Percentiles rank a stretch among this genome's conserved stretches.
Conservation (phyloP, 164 flowering plant genomes). For the Pachysandra terminalis region DNA sequence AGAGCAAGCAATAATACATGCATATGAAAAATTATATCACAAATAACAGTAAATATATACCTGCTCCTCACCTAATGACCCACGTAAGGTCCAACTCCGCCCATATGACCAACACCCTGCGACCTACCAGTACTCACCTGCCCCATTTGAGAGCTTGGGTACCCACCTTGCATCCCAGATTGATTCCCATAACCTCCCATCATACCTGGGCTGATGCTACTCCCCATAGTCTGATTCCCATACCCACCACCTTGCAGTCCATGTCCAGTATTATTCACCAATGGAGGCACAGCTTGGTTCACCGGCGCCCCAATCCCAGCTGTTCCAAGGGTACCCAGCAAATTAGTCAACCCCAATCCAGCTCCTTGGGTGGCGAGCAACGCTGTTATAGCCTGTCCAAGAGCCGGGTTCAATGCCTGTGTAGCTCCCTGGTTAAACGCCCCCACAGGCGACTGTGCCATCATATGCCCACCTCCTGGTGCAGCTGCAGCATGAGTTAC, state of each 20-base stretch:
- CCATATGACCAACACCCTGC: conserved; percentile 46
- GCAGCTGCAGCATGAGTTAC: conserved; percentile 11
- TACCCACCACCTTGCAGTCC: conserved; percentile 57
- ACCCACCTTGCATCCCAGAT: conserved; percentile 48
- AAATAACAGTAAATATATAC: not conserved
- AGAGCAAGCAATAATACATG: too few relatives aligned
- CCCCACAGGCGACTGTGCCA: conserved; percentile 44
- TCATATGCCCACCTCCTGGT: conserved; percentile 43
- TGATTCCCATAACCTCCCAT: conserved; percentile 62
- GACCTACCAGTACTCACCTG: conserved; percentile 47
- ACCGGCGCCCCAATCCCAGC: conserved; percentile 33
- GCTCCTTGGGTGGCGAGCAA: conserved; percentile 72
- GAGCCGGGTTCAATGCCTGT: conserved; percentile 52
- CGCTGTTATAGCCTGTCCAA: conserved; percentile 82
- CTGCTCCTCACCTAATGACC: conserved; percentile 41
- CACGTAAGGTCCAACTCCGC: conserved; percentile 47
- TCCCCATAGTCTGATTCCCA: conserved; percentile 34
- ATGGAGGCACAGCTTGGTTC: conserved; percentile 33
- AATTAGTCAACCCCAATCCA: conserved; percentile 62
- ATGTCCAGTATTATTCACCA: conserved; percentile 34
- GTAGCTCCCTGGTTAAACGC: conserved; percentile 43
- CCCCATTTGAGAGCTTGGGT: conserved; percentile 48
- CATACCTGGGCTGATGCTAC: conserved; percentile 23
- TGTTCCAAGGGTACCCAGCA: conserved; percentile 51
- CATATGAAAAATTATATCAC: too few relatives aligned